Evolutionary conservation across 768 basidiomycete species (phyloP).

Genomic region (Candolleomyces eurysporus): DNA sequence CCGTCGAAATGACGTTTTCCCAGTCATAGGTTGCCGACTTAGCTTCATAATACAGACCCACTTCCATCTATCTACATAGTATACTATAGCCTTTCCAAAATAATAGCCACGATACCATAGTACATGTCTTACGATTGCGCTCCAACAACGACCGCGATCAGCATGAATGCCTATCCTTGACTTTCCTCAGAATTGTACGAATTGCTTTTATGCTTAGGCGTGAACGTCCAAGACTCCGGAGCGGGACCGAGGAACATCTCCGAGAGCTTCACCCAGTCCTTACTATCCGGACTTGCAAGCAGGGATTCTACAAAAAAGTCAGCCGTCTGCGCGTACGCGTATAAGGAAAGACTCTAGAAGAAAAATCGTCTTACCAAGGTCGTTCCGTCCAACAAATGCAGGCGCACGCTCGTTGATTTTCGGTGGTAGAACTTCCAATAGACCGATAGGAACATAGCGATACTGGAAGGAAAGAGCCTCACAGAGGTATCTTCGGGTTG

Average conservation of each 20-base stretch:
- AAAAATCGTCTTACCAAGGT: constrained; percentile 64
- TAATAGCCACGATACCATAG: background rate
- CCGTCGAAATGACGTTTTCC: too few relatives aligned
- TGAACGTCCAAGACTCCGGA: constrained; percentile 81
- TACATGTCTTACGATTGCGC: background rate
- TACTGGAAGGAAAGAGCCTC: constrained; percentile 96
- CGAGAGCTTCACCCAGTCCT: constrained; percentile 90
- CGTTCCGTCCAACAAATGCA: constrained; percentile 81
- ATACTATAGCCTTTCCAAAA: background rate
- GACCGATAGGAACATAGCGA: constrained; percentile 91
- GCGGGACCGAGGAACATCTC: constrained; percentile 93
- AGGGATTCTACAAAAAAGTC: constrained; percentile 61
- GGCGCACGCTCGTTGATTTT: constrained; percentile 91
- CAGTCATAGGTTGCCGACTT: too few relatives aligned
- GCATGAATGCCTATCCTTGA: constrained; percentile 31
- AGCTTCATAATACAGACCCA: too few relatives aligned
- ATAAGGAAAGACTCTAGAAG: background rate
- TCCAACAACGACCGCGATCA: background rate
- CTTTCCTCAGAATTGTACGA: constrained; percentile 66
- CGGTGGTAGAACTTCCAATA: constrained; percentile 79
- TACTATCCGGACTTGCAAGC: constrained; percentile 72
- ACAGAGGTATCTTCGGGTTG: constrained; percentile 89
- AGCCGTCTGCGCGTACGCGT: background rate
- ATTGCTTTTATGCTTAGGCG: constrained; percentile 95
- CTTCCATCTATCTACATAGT: background rate